Evolutionary conservation across 371 early-diverging fungal species (phyloP), one percentile per base, ranked within the genome.

Genomic region (Apophysomyces trapeziformis): DNA sequence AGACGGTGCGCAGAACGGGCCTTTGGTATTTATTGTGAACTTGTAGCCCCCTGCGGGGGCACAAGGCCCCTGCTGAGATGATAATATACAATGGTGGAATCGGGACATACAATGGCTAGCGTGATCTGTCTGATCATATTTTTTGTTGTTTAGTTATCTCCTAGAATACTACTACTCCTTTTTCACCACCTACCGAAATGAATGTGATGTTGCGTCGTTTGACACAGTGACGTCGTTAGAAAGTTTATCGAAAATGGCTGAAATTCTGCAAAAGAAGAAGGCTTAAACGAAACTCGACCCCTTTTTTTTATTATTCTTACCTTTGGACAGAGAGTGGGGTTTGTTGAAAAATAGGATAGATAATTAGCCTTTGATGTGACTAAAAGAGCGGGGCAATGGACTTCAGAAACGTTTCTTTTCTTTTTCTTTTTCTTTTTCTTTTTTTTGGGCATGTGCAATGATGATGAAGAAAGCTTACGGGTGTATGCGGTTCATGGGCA

Each of bases 51-150:
- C 0, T 62, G 65, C 21, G 75, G 63, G 38, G 68, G 60, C 7
- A 63, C 61, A 16, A 82, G 61, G 6, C 82, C 79, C 58, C 68
- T 67, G 36, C 58, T 43, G 26, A 83, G 64, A 50, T 83, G 78
- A 61, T 83, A 83, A 60, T 83, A 83, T 1, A 80, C 74, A 13
- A 78, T 71, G 11, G 80, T 80, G 6, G 83, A 76, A 58, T 83
- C 83, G 16, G 69, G 65, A n/a, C 77, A 71, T 54, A 76, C 75
- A 37, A 83, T 80, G 9, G 79, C 83, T 3, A 83, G 38, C 32
- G 83, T 83, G 11, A 79, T 45, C 58, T 71, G 74, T 6, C 73
- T 75, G 43, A 37, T 21, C 0, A 21, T 7, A 18, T 50, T 50
- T 18, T 16, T 26, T 3, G 14, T 61, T 12, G 50, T 57, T 59